phyloP scores from a whole-genome alignment of 2,329 filamentous ascomycete genomes.

The Hymenoscyphus occultus region DNA sequence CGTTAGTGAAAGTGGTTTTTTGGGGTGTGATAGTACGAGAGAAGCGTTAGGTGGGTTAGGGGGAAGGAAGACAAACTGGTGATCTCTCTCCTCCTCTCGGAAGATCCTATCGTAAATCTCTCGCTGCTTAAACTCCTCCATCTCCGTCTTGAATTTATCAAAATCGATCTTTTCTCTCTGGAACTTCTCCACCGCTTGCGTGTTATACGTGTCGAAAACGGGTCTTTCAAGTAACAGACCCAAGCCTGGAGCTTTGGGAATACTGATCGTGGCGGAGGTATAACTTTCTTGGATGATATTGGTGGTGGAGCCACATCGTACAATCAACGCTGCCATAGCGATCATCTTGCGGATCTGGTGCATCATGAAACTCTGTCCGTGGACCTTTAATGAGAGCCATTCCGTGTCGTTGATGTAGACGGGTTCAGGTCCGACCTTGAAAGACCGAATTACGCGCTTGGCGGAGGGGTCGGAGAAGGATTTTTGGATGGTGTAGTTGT shows the following conservation, averaged over 20 bases:
- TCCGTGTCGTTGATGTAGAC: constrained; percentile 88
- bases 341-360: constrained; percentile 99
- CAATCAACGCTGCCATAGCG: constrained; percentile 80
- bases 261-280: constrained; percentile 68
- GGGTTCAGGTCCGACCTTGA: constrained; percentile 71
- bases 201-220: constrained; percentile 88
- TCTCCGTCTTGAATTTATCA: constrained; percentile 69
- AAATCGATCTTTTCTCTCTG: constrained; percentile 74
- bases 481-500: constrained; percentile 98
- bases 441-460: constrained; percentile 89
- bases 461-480: constrained; percentile 74
- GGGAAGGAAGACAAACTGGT: constrained; percentile 60
- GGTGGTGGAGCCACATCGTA: constrained; percentile 76
- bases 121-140: constrained; percentile 84
- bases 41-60: too few species aligned
- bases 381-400: constrained; percentile 93
- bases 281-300: constrained; percentile 73
- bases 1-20: too few species aligned
- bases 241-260: constrained; percentile 89
- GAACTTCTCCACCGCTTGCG: constrained; percentile 60
- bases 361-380: constrained; percentile 99
- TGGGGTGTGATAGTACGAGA: too few species aligned
- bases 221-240: constrained; percentile 86
- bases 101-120: constrained; percentile 94
- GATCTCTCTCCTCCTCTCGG: constrained; percentile 80